phyloP scores from a whole-genome alignment of 169 alveolate genomes.

The Plasmodium chabaudi region DNA sequence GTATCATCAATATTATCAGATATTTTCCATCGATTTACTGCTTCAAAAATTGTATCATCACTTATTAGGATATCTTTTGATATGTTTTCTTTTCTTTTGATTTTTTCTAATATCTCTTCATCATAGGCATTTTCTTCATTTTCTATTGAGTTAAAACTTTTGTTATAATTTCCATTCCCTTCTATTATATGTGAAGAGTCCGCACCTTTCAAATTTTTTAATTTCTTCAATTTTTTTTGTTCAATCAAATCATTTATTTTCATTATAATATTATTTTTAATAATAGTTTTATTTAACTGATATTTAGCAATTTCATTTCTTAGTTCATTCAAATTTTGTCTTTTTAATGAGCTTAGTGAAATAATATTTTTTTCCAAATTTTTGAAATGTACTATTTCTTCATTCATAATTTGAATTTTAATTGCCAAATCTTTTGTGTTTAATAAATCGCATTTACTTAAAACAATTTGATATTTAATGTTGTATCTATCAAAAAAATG shows the following conservation, averaged over 20 bases:
- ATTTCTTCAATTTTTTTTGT: conserved; percentile 39
- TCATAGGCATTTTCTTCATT: background rate
- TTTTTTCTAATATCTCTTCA: background rate
- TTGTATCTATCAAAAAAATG: conserved; percentile 82
- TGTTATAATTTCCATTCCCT: background rate
- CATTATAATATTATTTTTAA: conserved; percentile 70
- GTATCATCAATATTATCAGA: conserved; percentile 8
- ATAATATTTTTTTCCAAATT: conserved; percentile 71
- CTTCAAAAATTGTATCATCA: conserved; percentile 71
- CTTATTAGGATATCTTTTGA: conserved; percentile 51
- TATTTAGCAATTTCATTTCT: conserved; percentile 79
- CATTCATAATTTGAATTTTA: conserved; percentile 69
- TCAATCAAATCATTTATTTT: conserved; percentile 70
- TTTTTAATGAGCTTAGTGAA: conserved; percentile 82
- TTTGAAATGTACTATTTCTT: conserved; percentile 77
- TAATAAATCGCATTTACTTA: conserved; percentile 84
- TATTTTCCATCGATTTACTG: conserved; percentile 72
- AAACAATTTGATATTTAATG: conserved; percentile 81
- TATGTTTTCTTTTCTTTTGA: background rate
- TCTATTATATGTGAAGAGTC: background rate
- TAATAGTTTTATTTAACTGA: conserved; percentile 78
- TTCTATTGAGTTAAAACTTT: background rate
- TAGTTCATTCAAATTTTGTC: conserved; percentile 83
- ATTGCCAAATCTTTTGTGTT: conserved; percentile 68
- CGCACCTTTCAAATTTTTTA: conserved; percentile 11